A percentile compares a stretch with the other conserved stretches of the same genome.
These are phyloP conservation scores for Myxozyma sirexii DNA, from an alignment of 805 yeast genomes.

Conservation along the genomic window DNA sequence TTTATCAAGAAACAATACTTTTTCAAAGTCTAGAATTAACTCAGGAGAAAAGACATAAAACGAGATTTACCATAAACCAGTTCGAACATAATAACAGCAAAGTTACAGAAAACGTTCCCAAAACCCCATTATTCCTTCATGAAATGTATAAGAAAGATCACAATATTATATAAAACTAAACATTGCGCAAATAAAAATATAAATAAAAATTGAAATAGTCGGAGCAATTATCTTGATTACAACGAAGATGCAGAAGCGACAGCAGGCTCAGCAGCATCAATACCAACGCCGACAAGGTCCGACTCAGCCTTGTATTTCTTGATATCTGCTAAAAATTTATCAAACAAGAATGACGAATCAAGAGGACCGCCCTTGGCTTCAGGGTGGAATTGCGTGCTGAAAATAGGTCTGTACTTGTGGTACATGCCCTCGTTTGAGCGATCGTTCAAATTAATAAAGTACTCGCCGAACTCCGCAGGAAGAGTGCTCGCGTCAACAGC, in stretches of 20 bases:
- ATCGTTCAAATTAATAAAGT: slow-evolving; percentile 91
- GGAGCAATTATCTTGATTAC: not conserved
- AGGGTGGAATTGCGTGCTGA: slow-evolving; percentile 98
- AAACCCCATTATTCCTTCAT: not conserved
- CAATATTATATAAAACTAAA: not conserved
- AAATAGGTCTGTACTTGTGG: slow-evolving; percentile 82
- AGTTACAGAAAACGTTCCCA: not conserved
- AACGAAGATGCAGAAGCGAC: slow-evolving; percentile 16
- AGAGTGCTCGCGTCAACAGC: slow-evolving; percentile 88
- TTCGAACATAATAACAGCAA: not conserved
- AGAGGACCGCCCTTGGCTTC: slow-evolving; percentile 99
- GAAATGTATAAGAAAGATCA: not conserved
- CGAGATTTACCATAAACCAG: not conserved
- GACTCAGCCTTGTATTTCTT: slow-evolving; percentile 52
- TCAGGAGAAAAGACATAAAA: not conserved
- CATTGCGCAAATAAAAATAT: not conserved
- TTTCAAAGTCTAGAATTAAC: not conserved
- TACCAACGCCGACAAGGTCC: slow-evolving; percentile 4
- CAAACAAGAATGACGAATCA: slow-evolving; percentile 89
- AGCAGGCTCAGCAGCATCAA: slow-evolving; percentile 11
- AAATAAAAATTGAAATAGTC: too few relatives aligned
- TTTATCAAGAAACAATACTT: not conserved
- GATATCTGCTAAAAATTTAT: slow-evolving; percentile 78
- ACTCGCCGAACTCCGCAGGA: slow-evolving; percentile 77
- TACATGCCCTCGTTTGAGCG: slow-evolving; percentile 97